Evolutionary conservation across 1,284 basidiomycete genomes (phyloP).

Genomic region (Ganoderma lucidum): DNA sequence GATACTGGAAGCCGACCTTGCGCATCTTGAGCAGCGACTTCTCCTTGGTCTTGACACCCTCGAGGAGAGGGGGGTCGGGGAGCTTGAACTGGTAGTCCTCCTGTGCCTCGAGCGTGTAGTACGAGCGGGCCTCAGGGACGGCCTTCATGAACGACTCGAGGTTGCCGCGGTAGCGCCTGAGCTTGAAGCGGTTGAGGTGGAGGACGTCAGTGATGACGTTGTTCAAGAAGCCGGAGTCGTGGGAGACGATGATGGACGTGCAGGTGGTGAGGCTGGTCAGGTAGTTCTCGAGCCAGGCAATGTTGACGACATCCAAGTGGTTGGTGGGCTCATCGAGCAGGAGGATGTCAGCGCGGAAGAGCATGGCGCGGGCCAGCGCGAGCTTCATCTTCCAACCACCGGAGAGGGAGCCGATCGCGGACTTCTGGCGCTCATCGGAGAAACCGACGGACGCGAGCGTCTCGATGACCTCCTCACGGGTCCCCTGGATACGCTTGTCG

Average conservation of each 20-base stretch:
- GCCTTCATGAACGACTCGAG: conserved; percentile 94
- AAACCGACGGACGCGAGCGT: conserved; percentile 94
- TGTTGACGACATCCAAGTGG: conserved; percentile 97
- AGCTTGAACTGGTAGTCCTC: conserved; percentile 99
- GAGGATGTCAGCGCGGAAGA: conserved; percentile 98
- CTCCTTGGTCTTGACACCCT: conserved; percentile 99
- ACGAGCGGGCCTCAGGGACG: conserved; percentile 97
- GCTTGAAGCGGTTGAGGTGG: conserved; percentile 99
- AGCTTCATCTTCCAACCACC: conserved; percentile 99
- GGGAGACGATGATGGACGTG: conserved; percentile 98
- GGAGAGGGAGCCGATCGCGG: conserved; percentile 91
- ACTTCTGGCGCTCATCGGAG: conserved; percentile 84
- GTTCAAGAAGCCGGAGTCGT: conserved; percentile 99
- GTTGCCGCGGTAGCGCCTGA: conserved; percentile 97
- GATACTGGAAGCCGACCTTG: conserved; percentile 97
- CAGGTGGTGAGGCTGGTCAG: conserved; percentile 88
- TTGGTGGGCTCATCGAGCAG: conserved; percentile 98
- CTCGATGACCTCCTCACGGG: conserved; percentile 76
- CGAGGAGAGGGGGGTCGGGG: conserved; percentile 93
- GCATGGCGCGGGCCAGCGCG: conserved; percentile 96
- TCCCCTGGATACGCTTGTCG: conserved; percentile 86
- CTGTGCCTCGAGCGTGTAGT: conserved; percentile 94
- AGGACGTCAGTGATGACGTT: conserved; percentile 99
- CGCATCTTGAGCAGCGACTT: conserved; percentile 98
- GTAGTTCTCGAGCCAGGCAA: conserved; percentile 97